Base-by-base conservation (phyloP, 2,329 filamentous ascomycete species). In the Penicillium sp. region DNA sequence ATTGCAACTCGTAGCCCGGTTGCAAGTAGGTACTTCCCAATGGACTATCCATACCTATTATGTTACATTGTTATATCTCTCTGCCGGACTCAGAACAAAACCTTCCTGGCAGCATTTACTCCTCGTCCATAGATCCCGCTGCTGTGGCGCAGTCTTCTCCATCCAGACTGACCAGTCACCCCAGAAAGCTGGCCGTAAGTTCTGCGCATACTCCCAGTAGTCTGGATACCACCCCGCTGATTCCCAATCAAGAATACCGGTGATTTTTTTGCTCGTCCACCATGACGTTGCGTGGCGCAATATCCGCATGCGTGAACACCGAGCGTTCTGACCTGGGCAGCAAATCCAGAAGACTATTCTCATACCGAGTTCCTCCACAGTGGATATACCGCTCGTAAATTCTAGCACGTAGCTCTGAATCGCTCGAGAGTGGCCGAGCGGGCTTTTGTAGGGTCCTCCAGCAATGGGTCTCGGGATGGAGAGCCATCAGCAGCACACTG, bases 181-280 rank as follows among this genome's bases (percentile, higher is more conserved):
- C 42, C 42, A 51, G 39, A 58, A 58, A 19, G 59, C 60, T 16
- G 60, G 61, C 33, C 56, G 55, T 52, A 64, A 49, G 22, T 66
- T 65, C 50, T 66, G 64, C 25, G n/a, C n/a, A n/a, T n/a, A n/a
- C n/a, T n/a, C n/a, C n/a, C n/a, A n/a, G n/a, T n/a, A n/a, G n/a
- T n/a, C 65, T 63, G 70, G 71, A 53, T 69, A 72, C 71, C 67
- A 73, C 9, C 69, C 68, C 16, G 68, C 61, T 36, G 49, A 66
- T 47, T 73, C 71, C 72, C 69, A 75, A 60, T 73, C 70, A 43
- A 75, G 63, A 14, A 75, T 56, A 4, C 65, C 62, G 1, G 71
- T 53, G 42, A 66, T 42, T 2, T 37, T 49, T 13, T 52, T 55
- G 16, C 22, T 54, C 54, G 37, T 64, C 50, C 18, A 69, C 36